Conservation (phyloP, 192 early-diverging fungal genomes). For the Haplosporangium gracile region DNA sequence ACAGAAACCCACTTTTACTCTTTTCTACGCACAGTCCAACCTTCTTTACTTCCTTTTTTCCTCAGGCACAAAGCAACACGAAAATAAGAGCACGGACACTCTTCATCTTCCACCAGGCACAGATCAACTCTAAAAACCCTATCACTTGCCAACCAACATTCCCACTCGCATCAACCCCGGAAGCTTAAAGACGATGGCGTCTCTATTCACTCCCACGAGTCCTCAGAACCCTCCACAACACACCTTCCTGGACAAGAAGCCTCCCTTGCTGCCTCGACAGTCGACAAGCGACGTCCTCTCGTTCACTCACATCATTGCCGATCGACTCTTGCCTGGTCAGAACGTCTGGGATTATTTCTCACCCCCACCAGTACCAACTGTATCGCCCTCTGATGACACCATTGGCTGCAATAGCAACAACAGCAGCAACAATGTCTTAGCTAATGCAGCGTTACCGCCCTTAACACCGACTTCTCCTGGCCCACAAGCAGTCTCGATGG, state of each 20-base stretch:
- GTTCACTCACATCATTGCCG: conserved; percentile 50
- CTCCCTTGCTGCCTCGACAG: conserved; percentile 41
- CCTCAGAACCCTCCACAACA: conserved; percentile 20
- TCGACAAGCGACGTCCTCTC: conserved; percentile 53
- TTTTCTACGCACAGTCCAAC: no score
- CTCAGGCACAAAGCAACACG: no score
- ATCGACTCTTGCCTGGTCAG: conserved; percentile 39
- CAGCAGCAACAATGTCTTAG: not conserved
- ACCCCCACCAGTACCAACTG: not conserved
- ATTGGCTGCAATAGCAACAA: not conserved
- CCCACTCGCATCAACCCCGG: not conserved
- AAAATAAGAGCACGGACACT: no score
- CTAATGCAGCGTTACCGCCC: not conserved
- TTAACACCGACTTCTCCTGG: conserved; percentile 12
- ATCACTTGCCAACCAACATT: not conserved
- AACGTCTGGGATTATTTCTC: conserved; percentile 54
- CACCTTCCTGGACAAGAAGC: conserved; percentile 49
- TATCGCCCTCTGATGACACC: not conserved
- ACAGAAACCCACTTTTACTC: no score
- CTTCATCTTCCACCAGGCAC: no score
- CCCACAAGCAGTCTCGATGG: conserved; percentile 2
- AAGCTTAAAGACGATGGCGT: conserved; percentile 2
- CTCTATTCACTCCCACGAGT: conserved; percentile 3
- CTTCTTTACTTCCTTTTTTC: no score
- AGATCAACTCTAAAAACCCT: no score